Conservation (phyloP, 2,329 filamentous ascomycete species). For the Pseudogymnoascus sp. region DNA sequence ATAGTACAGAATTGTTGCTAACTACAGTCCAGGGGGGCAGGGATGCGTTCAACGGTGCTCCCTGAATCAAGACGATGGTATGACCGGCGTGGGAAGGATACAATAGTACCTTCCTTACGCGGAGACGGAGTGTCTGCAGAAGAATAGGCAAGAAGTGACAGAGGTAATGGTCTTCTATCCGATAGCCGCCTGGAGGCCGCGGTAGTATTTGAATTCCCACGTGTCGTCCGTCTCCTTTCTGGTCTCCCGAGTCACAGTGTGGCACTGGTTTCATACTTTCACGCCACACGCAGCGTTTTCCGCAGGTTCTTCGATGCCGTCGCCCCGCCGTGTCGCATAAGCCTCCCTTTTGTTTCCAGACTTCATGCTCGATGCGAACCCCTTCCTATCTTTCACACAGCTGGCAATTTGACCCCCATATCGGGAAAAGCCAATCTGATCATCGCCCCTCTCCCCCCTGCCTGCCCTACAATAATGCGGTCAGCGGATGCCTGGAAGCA, state of each 20-base stretch:
- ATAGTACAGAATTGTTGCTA: not conserved
- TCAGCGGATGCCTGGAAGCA: not conserved
- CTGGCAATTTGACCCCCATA: slow-evolving; percentile 1
- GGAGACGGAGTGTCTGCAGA: not conserved
- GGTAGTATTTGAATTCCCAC: not conserved
- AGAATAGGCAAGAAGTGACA: not conserved
- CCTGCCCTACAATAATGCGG: slow-evolving; percentile 4
- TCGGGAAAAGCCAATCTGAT: slow-evolving; percentile 7
- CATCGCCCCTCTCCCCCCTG: slow-evolving; percentile 4
- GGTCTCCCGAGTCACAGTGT: not conserved
- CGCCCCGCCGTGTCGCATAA: slow-evolving; percentile 2
- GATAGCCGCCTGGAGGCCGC: slow-evolving; percentile 4
- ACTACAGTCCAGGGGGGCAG: not conserved
- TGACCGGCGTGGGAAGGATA: not conserved
- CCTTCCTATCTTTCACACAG: not conserved
- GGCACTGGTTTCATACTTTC: slow-evolving; percentile 1
- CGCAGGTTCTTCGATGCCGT: not conserved
- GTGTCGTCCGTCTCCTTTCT: not conserved
- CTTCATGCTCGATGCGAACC: slow-evolving; percentile 1
- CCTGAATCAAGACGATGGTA: not conserved
- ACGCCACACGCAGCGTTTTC: not conserved
- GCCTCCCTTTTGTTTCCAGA: slow-evolving; percentile 1
- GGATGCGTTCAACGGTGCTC: not conserved
- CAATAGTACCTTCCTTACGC: not conserved
- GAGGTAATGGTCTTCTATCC: not conserved